Evolutionary conservation across 208 protist genomes (phyloP).

Genomic region (Trypanosoma congolense): DNA sequence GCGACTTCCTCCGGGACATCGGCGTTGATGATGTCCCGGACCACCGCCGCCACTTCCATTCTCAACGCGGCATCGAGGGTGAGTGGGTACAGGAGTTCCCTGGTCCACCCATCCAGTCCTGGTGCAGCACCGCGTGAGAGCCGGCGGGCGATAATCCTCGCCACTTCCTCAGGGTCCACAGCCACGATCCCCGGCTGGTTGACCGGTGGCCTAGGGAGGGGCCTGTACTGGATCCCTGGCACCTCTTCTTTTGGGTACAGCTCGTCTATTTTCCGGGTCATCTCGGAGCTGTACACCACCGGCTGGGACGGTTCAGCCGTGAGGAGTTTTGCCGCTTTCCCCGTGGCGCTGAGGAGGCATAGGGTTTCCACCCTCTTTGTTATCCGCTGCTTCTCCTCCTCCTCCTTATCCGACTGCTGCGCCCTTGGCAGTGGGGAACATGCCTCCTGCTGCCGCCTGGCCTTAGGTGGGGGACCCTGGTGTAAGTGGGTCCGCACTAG

Average conservation of each 20-base stretch:
- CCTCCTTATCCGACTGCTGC: not conserved
- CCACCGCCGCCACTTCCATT: slow-evolving; percentile 14
- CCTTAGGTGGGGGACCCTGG: not conserved
- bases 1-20: slow-evolving; percentile 19
- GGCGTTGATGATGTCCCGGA: slow-evolving; percentile 21
- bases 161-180: slow-evolving; percentile 8
- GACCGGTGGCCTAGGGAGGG: not conserved
- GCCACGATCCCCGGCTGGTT: not conserved
- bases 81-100: slow-evolving; percentile 20
- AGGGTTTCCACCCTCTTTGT: slow-evolving; percentile 9
- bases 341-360: slow-evolving; percentile 9
- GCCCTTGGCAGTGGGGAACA: too few relatives aligned
- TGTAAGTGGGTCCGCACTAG: slow-evolving; percentile 15
- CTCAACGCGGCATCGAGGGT: slow-evolving; percentile 8
- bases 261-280: not conserved
- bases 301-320: slow-evolving; percentile 1
- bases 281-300: not conserved
- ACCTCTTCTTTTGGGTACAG: slow-evolving; percentile 15
- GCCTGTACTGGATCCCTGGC: not conserved
- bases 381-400: not conserved
- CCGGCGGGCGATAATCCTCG: not conserved
- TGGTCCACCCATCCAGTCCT: slow-evolving; percentile 26
- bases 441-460: not conserved
- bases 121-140: slow-evolving; percentile 19
- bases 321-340: slow-evolving; percentile 18